A percentile compares a stretch with the other conserved stretches of the same genome.
These are phyloP conservation scores for Colletotrichum abscissum DNA, from an alignment of 2,329 filamentous ascomycete genomes.

Conservation along the genomic window DNA sequence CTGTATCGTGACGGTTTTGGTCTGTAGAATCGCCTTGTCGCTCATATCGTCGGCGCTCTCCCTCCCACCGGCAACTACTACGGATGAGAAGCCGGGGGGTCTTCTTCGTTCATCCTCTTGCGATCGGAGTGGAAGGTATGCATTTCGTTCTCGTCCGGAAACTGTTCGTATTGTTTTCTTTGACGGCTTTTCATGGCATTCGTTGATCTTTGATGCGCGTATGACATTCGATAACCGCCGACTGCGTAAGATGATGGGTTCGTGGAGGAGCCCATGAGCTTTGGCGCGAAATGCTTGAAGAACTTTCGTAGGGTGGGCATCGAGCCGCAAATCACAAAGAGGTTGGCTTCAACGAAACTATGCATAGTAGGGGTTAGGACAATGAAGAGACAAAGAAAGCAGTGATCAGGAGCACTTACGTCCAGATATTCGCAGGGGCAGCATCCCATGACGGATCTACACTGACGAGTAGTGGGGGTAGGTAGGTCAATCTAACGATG, in stretches of 20 bases:
- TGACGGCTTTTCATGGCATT: neutral
- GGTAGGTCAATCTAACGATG: conserved; percentile 18
- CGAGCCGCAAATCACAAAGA: conserved; percentile 54
- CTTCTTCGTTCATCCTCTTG: conserved; percentile 8
- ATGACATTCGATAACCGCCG: neutral
- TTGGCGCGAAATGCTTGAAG: conserved; percentile 49
- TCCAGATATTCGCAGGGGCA: conserved; percentile 33
- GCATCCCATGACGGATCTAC: conserved; percentile 30
- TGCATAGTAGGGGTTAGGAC: neutral
- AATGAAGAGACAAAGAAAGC: no score
- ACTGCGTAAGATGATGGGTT: neutral
- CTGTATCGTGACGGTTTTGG: conserved; percentile 38
- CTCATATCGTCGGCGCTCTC: conserved; percentile 38
- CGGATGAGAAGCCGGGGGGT: conserved; percentile 24
- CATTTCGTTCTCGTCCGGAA: conserved; percentile 25
- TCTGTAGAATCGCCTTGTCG: conserved; percentile 42
- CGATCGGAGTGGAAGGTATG: conserved; percentile 2
- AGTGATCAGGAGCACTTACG: neutral
- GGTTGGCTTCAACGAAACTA: conserved; percentile 51
- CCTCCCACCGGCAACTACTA: conserved; percentile 16
- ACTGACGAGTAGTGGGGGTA: conserved; percentile 16
- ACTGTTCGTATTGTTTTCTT: conserved; percentile 24
- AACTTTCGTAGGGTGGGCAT: conserved; percentile 53
- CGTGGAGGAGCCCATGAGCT: conserved; percentile 40
- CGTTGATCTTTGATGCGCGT: neutral